phyloP scores from a whole-genome alignment of 805 yeast species.

The Lachancea waltii region DNA sequence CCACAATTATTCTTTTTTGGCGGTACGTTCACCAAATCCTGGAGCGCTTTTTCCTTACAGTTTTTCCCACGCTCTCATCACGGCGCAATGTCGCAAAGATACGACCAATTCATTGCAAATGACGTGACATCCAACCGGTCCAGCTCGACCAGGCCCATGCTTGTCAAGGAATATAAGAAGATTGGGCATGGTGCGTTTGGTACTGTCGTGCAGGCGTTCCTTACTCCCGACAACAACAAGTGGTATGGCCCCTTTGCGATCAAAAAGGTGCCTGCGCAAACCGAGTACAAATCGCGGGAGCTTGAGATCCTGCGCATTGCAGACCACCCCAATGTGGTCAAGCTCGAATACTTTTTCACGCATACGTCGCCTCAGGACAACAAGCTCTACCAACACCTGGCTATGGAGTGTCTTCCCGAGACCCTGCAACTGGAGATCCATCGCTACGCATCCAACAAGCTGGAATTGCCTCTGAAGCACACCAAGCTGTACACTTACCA shows the following conservation, averaged over 20 bases:
- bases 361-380: slow-evolving; percentile 57
- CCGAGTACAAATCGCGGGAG: slow-evolving; percentile 79
- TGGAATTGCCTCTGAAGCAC: slow-evolving; percentile 63
- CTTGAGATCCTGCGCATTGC: slow-evolving; percentile 68
- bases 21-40: too few species aligned
- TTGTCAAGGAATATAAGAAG: slow-evolving; percentile 61
- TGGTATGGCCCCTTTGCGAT: slow-evolving; percentile 83
- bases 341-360: slow-evolving; percentile 63
- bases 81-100: slow-evolving; percentile 10
- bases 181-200: slow-evolving; percentile 88
- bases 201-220: slow-evolving; percentile 70
- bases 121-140: slow-evolving; percentile 60
- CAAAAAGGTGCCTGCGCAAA: slow-evolving; percentile 80
- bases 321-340: slow-evolving; percentile 73
- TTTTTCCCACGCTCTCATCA: too few species aligned
- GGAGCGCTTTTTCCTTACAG: too few species aligned
- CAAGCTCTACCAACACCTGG: slow-evolving; percentile 69
- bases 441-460: slow-evolving; percentile 53
- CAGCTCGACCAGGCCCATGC: slow-evolving; percentile 50
- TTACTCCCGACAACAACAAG: slow-evolving; percentile 35
- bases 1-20: too few species aligned
- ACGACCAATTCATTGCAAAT: slow-evolving; percentile 44
- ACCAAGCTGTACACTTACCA: slow-evolving; percentile 74
- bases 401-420: slow-evolving; percentile 83
- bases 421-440: slow-evolving; percentile 72